Conservation (phyloP, 2,329 filamentous ascomycete genomes). For the Pseudofabraea citricarpa region DNA sequence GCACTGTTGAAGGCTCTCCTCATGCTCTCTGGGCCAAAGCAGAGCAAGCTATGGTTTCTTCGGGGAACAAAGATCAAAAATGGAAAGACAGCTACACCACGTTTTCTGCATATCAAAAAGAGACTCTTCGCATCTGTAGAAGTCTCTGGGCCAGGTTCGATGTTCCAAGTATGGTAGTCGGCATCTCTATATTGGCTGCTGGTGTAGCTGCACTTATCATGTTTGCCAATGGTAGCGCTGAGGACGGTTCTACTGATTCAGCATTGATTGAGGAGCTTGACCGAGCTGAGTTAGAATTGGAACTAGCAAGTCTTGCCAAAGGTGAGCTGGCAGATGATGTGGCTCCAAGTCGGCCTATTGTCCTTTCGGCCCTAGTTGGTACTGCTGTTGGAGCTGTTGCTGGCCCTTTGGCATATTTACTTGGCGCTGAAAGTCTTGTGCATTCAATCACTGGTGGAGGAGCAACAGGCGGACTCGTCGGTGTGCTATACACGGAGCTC, state of each 20-base stretch:
- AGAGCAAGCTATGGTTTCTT: conserved; percentile 19
- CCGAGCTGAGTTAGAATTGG: conserved; percentile 52
- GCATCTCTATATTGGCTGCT: conserved; percentile 64
- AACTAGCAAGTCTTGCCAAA: conserved; percentile 36
- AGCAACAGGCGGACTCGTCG: conserved; percentile 26
- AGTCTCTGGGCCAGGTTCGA: conserved; percentile 91
- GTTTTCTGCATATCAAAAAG: conserved; percentile 69
- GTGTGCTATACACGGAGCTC: conserved; percentile 32
- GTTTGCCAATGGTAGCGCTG: conserved; percentile 60
- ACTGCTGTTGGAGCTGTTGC: conserved; percentile 17
- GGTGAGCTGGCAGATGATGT: conserved; percentile 17
- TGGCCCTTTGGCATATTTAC: conserved; percentile 16
- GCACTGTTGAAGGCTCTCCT: conserved; percentile 47
- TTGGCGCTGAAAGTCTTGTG: conserved; percentile 11
- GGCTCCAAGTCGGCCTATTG: conserved; percentile 16
- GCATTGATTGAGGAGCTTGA: conserved; percentile 44
- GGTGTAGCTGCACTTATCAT: conserved; percentile 66
- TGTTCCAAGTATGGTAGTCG: conserved; percentile 76
- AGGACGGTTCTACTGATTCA: conserved; percentile 51
- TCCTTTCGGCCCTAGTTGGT: conserved; percentile 21
- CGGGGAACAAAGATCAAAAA: conserved; percentile 32
- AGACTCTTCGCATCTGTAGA: conserved; percentile 76
- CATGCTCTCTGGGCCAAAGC: conserved; percentile 56
- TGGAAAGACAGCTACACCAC: conserved; percentile 46
- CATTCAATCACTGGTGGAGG: conserved; percentile 18